phyloP scores from a whole-genome alignment of 2,329 filamentous ascomycete species.

The Chlorencoelia australis region DNA sequence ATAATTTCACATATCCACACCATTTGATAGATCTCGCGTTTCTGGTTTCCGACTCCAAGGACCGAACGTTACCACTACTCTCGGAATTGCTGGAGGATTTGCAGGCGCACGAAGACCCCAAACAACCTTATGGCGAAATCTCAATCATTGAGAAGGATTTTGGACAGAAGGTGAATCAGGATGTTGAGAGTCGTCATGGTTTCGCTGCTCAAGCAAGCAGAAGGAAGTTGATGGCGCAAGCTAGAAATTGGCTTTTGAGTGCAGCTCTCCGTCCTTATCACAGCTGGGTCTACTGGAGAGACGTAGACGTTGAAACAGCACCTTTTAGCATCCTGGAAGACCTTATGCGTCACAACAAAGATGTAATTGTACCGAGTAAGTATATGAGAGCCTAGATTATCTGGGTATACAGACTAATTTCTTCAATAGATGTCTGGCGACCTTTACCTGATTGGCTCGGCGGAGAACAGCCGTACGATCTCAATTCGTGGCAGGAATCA shows the following conservation, averaged over 20 bases:
- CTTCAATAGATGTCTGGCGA: conserved; percentile 77
- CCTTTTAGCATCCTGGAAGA: conserved; percentile 96
- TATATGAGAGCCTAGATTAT: conserved; percentile 18
- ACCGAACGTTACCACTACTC: conserved; percentile 71
- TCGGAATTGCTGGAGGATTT: conserved; percentile 66
- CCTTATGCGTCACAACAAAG: conserved; percentile 97
- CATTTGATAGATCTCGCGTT: conserved; percentile 94
- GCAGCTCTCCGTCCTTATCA: conserved; percentile 89
- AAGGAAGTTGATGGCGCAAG: conserved; percentile 95
- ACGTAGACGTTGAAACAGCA: conserved; percentile 95
- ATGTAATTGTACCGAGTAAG: conserved; percentile 96
- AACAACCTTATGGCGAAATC: conserved; percentile 85
- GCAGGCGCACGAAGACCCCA: conserved; percentile 69
- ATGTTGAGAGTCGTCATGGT: conserved; percentile 93
- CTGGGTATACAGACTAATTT: conserved; percentile 3
- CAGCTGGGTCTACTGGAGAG: conserved; percentile 99
- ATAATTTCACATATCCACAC: conserved; percentile 95
- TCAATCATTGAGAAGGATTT: conserved; percentile 99
- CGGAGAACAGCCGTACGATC: conserved; percentile 93
- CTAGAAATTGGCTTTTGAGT: conserved; percentile 91
- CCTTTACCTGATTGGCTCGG: conserved; percentile 98
- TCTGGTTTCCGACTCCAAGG: conserved; percentile 93
- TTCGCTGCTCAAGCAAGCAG: conserved; percentile 92
- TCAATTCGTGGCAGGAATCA: conserved; percentile 99
- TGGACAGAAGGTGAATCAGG: conserved; percentile 93